Base-by-base conservation (phyloP, 148 eudicot genomes). In the Rhododendron simsii region DNA sequence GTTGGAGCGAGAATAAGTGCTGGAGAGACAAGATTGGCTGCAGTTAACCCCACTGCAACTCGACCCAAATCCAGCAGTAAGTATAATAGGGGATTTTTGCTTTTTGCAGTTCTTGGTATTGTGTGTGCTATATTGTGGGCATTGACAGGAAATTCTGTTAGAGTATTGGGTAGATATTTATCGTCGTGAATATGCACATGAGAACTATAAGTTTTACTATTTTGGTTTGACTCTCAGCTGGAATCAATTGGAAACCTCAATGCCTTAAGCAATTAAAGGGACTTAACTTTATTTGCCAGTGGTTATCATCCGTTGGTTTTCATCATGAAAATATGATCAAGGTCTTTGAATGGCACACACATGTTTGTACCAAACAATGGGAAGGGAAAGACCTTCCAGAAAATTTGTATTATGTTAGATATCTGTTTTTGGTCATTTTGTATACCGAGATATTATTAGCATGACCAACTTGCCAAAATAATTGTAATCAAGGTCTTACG, bases 101-200 rank as follows among this genome's bases (percentile, higher is more conserved):
- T 90, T 86, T 88, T 91, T 80, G 90, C 96, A 23, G 86, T 93
- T 75, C 61, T 93, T 86, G 95, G 91, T 35, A 92, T 90, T 30
- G 48, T 95, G 63, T 93, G 93, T 86, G 96, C 95, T 50, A 18
- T 94, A 2, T 80, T 94, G 35, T 95, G 95, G 93, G 86, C 92
- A 78, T 86, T 89, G 71, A 84, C 90, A 37, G 93, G 90, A 73
- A 86, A 91, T 77, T 90, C 89, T 87, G 84, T 87, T 1, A 76
- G 78, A 37, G 39, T 80, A 2, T 67, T 86, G 87, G 90, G 81
- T 84, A 90, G 85, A 87, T 85, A 21, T 41, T 83, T 86, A 77
- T 86, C 78, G 57, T 87, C 35, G 74, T 92, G 85, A 92, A 89
- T 16, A 33, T 90, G 67, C 88, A 30, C 33, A 86, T 82, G 50